phyloP scores from a whole-genome alignment of 805 yeast genomes.

The Blastobotrys terrestris region DNA sequence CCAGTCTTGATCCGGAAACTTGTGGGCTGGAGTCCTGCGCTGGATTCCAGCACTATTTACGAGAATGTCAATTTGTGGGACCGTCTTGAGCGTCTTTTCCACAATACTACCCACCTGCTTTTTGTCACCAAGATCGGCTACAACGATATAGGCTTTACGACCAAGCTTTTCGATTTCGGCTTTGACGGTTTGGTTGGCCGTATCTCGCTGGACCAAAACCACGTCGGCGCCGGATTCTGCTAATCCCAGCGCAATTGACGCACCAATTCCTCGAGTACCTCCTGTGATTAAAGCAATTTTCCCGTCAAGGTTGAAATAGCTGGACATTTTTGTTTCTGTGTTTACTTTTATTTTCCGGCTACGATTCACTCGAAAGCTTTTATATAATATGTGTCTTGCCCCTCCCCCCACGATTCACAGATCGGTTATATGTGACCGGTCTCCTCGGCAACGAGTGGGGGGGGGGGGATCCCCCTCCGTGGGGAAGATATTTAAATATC shows the following conservation, averaged over 20 bases:
- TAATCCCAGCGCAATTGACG: conserved; percentile 44
- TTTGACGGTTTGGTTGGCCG: conserved; percentile 28
- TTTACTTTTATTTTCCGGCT: no score
- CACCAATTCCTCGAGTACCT: conserved; percentile 54
- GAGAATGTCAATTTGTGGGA: conserved; percentile 35
- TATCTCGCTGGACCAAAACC: conserved; percentile 36
- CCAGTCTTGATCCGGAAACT: conserved; percentile 36
- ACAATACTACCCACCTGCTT: conserved; percentile 30
- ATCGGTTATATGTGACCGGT: not conserved
- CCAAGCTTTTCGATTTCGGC: conserved; percentile 27
- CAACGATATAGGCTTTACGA: conserved; percentile 23
- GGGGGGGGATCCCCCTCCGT: conserved; percentile 1
- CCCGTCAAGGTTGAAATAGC: conserved; percentile 8
- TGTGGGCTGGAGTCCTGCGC: conserved; percentile 30
- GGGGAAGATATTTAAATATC: not conserved
- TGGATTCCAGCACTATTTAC: conserved; percentile 42
- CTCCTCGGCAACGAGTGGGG: not conserved
- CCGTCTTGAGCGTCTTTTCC: conserved; percentile 27
- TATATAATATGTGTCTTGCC: not conserved
- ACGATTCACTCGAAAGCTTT: no score
- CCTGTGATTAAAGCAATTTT: conserved; percentile 37
- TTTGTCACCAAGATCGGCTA: conserved; percentile 26
- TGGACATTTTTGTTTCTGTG: not conserved
- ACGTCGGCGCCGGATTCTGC: conserved; percentile 46
- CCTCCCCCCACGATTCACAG: not conserved